Percentiles rank a stretch among this genome's conserved stretches.
Evolutionary conservation across 768 basidiomycete genomes (phyloP).

Genomic region (Kwoniella dendrophila): DNA sequence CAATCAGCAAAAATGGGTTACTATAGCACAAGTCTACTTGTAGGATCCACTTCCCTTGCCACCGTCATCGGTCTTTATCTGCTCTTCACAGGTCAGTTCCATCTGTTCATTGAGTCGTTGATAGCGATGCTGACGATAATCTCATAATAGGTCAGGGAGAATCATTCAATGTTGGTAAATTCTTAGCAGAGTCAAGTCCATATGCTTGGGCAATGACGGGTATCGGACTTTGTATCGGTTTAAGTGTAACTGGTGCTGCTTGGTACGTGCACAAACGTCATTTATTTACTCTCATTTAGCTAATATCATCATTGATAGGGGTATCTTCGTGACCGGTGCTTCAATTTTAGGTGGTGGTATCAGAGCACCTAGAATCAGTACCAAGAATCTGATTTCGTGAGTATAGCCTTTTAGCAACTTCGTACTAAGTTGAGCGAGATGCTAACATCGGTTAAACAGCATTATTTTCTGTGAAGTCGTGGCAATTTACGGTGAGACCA

Average conservation of each 20-base stretch:
- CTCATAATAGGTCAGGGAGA: conserved; percentile 71
- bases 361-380: conserved; percentile 85
- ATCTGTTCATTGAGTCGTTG: not conserved
- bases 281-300: not conserved
- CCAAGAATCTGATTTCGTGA: conserved; percentile 96
- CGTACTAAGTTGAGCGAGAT: too few species aligned
- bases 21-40: conserved; percentile 39
- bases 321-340: conserved; percentile 95
- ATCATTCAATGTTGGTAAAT: conserved; percentile 89
- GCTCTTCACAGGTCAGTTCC: conserved; percentile 76
- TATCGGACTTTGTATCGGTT: conserved; percentile 86
- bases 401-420: conserved; percentile 26
- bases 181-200: conserved; percentile 90
- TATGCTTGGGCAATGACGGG: conserved; percentile 91
- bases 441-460: too few species aligned
- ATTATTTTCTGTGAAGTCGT: conserved; percentile 99
- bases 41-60: conserved; percentile 40
- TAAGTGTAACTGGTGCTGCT: conserved; percentile 91
- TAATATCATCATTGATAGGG: conserved; percentile 64
- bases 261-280: conserved; percentile 65
- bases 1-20: conserved; percentile 57
- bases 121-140: not conserved
- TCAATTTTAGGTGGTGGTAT: conserved; percentile 96
- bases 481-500: conserved; percentile 75
- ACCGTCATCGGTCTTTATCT: conserved; percentile 77